A percentile compares a stretch with the other conserved stretches of the same genome.
These are phyloP conservation scores for Eutrema yunnanense DNA, from an alignment of 345 rosid species.

Conservation along the genomic window DNA sequence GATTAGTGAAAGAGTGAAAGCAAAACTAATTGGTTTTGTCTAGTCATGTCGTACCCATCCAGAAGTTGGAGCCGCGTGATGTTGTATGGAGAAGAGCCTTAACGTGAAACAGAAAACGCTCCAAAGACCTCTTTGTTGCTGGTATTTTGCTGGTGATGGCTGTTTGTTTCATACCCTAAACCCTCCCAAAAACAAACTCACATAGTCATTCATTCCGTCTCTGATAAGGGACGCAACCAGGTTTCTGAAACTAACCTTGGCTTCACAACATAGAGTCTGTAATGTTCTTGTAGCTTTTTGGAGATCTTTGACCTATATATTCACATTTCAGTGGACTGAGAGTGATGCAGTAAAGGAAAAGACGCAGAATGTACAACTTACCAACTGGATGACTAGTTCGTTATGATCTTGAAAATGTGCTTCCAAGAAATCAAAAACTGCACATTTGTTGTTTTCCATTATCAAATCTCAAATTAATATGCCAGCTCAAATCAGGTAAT, in stretches of 20 bases:
- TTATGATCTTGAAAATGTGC: slow-evolving; percentile 58
- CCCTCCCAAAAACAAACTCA: slow-evolving; percentile 11
- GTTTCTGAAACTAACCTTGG: slow-evolving; percentile 51
- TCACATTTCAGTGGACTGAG: slow-evolving; percentile 3
- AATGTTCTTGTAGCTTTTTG: slow-evolving; percentile 86
- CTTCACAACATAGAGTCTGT: slow-evolving; percentile 87
- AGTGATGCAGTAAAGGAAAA: not conserved
- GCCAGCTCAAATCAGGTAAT: not conserved
- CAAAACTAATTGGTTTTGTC: not conserved
- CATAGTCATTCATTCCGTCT: not conserved
- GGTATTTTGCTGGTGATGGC: slow-evolving; percentile 73
- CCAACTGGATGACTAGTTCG: slow-evolving; percentile 58
- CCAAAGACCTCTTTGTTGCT: slow-evolving; percentile 70
- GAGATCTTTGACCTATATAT: slow-evolving; percentile 61
- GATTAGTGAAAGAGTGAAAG: not conserved
- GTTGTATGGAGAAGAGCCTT: slow-evolving; percentile 76
- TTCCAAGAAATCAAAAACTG: slow-evolving; percentile 72
- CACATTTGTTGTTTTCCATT: not conserved
- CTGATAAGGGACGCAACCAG: not conserved
- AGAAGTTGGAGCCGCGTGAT: slow-evolving; percentile 65
- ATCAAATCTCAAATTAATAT: slow-evolving; percentile 1
- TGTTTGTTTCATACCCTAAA: slow-evolving; percentile 70
- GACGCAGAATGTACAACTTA: slow-evolving; percentile 24
- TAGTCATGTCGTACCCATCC: slow-evolving; percentile 61
- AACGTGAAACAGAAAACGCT: slow-evolving; percentile 74